These are phyloP conservation scores for Acacia melanoxylon DNA, from an alignment of 306 rosid genomes.

Conservation along the genomic window DNA sequence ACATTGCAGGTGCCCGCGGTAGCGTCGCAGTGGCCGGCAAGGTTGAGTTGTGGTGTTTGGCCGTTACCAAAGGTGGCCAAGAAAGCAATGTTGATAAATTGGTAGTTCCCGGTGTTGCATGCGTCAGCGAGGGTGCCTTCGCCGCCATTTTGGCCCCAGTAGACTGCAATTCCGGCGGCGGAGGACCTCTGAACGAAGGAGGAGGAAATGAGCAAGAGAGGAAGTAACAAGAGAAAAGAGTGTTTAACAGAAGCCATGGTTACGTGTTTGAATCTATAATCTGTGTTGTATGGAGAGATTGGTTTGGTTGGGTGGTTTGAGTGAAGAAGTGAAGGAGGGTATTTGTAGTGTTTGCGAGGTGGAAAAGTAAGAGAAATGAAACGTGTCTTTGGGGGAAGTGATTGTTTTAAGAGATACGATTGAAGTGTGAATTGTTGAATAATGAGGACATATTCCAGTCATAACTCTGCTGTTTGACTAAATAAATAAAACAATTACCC, in stretches of 20 bases:
- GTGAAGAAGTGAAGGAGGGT: not conserved
- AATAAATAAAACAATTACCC: too few relatives aligned
- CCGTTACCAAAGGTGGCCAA: too few relatives aligned
- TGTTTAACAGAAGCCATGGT: not conserved
- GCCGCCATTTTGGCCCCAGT: not conserved
- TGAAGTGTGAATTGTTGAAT: not conserved
- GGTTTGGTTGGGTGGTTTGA: not conserved
- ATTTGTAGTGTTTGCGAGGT: not conserved
- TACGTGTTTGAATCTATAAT: not conserved
- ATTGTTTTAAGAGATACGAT: not conserved
- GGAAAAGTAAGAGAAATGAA: not conserved
- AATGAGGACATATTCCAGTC: not conserved
- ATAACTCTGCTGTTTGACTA: too few relatives aligned
- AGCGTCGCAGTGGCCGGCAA: not conserved
- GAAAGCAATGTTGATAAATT: too few relatives aligned
- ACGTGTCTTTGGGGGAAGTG: not conserved
- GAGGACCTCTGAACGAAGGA: not conserved
- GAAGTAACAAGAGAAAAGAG: not conserved
- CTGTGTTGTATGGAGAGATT: too few relatives aligned
- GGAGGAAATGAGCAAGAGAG: not conserved
- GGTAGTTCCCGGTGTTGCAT: too few relatives aligned
- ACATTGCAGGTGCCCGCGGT: not conserved
- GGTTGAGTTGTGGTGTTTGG: too few relatives aligned
- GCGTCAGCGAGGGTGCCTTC: not conserved
- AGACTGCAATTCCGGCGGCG: not conserved